A percentile compares a stretch with the other conserved stretches of the same genome.
Evolutionary conservation across 495 filamentous ascomycete genomes (phyloP).

Genomic region (Parachaetomium inaequale): DNA sequence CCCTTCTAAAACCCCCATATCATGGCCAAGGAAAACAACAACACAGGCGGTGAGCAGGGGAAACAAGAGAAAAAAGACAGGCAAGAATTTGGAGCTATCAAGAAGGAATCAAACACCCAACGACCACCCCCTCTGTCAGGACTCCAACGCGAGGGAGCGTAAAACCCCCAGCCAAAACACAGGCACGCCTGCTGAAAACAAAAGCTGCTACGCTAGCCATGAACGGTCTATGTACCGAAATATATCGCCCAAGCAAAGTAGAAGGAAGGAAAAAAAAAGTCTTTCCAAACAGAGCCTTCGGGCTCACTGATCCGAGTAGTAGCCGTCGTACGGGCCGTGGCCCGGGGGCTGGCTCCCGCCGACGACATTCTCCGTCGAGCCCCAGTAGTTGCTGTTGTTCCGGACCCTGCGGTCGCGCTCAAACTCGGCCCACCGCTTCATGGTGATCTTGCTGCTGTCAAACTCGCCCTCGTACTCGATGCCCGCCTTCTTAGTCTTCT

Average conservation of each 20-base stretch:
- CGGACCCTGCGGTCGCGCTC: constrained; percentile 55
- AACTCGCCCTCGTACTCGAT: constrained; percentile 93
- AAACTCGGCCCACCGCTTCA: constrained; percentile 97
- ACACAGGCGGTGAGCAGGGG: background rate
- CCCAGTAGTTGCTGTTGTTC: constrained; percentile 46
- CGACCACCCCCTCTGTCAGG: background rate
- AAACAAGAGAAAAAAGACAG: background rate
- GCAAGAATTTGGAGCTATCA: background rate
- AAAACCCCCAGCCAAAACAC: background rate
- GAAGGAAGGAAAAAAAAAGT: background rate
- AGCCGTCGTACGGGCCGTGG: constrained; percentile 47
- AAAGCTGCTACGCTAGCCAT: background rate
- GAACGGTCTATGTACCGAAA: background rate
- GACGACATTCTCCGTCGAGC: constrained; percentile 44
- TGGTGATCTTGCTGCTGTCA: constrained; percentile 95
- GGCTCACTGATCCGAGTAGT: constrained; percentile 48
- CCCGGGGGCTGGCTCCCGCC: constrained; percentile 36
- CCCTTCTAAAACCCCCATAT: constrained; percentile 12
- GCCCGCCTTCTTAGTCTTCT: constrained; percentile 73
- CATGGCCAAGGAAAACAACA: constrained; percentile 13
- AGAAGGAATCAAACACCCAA: background rate
- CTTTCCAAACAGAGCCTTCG: background rate
- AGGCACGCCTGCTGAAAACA: background rate
- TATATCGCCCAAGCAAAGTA: background rate
- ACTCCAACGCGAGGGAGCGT: background rate